phyloP scores from a whole-genome alignment of 2,329 filamentous ascomycete genomes.

The Colletotrichum sp. region DNA sequence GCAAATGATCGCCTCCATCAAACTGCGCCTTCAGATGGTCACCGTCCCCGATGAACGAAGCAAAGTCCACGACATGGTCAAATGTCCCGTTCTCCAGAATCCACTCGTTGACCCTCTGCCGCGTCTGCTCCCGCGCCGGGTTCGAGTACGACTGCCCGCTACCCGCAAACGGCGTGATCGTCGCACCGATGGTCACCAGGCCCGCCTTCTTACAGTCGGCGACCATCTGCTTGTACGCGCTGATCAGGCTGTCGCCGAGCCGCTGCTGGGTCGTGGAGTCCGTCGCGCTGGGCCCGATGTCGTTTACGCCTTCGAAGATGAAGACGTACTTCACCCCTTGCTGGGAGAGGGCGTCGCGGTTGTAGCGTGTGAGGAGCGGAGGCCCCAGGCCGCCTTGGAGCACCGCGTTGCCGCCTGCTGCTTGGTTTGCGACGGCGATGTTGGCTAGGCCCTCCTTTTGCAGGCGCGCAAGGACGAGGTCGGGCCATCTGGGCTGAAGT shows the following conservation, averaged over 20 bases:
- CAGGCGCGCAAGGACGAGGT: slow-evolving; percentile 58
- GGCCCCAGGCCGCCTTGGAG: slow-evolving; percentile 68
- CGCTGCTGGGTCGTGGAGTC: slow-evolving; percentile 50
- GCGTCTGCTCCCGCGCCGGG: slow-evolving; percentile 58
- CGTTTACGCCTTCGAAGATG: slow-evolving; percentile 74
- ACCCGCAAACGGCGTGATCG: slow-evolving; percentile 68
- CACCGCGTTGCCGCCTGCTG: slow-evolving; percentile 72
- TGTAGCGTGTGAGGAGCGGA: slow-evolving; percentile 62
- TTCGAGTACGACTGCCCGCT: slow-evolving; percentile 59
- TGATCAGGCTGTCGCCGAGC: slow-evolving; percentile 56
- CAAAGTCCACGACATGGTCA: slow-evolving; percentile 68
- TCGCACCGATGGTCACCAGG: slow-evolving; percentile 65
- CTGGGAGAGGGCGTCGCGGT: slow-evolving; percentile 67
- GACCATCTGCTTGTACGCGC: slow-evolving; percentile 64
- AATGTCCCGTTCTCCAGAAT: slow-evolving; percentile 61
- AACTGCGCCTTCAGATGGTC: slow-evolving; percentile 53
- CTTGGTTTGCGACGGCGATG: slow-evolving; percentile 67
- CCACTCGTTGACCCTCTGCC: slow-evolving; percentile 65
- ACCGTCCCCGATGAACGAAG: slow-evolving; percentile 58
- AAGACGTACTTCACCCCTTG: slow-evolving; percentile 65
- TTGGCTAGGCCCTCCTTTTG: slow-evolving; percentile 50
- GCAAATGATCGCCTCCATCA: slow-evolving; percentile 69
- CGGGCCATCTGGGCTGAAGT: slow-evolving; percentile 52
- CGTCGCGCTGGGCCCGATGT: slow-evolving; percentile 61
- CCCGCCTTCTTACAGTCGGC: slow-evolving; percentile 57